Base-by-base conservation (phyloP, 306 rosid species). In the Ochetophila trinervis region DNA sequence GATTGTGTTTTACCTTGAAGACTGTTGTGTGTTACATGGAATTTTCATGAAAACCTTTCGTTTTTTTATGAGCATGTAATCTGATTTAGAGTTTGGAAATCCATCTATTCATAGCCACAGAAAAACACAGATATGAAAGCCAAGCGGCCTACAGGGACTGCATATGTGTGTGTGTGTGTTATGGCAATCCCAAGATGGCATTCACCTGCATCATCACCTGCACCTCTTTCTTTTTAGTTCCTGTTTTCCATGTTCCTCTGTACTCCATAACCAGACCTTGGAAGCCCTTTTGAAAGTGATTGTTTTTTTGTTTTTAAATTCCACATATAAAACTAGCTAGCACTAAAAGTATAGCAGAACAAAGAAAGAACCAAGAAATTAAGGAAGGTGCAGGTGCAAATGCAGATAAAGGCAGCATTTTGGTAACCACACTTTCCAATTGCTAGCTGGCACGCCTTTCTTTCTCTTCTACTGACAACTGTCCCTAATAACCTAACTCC, bases 301-400 rank as follows among this genome's bases (percentile, higher is more conserved):
- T 27, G 2, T 27, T 27, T 27, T 27, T 27, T 27, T 27, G n/a
- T n/a, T 27, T 27, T 27, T 27, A 27, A 27, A 27, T 27, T 27
- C 32, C 32, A 27, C 32, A 27, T 27, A 27, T 27, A 27, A 27
- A 27, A 27, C 32, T 27, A 27, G 70, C 35, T 49, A 6, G 16
- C 8, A 11, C 15, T 20, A 35, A 23, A 49, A 30, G 4, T 57
- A 32, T 1, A 27, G 32, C 2, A 59, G 50, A n/a, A 19, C 3
- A 24, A 40, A 30, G 35, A 57, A 32, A 53, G 40, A 63, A 40
- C 45, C 71, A 24, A 16, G 19, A 50, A 50, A 11, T 55, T 60
- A 56, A 87, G 83, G 94, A 60, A 87, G 83, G 94, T 89, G 96
- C 96, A 89, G 94, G 89, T 89, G 91, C 95, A 88, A 88, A 88